Conservation (phyloP, 257 asterid genomes). For the Salvia hispanica region DNA sequence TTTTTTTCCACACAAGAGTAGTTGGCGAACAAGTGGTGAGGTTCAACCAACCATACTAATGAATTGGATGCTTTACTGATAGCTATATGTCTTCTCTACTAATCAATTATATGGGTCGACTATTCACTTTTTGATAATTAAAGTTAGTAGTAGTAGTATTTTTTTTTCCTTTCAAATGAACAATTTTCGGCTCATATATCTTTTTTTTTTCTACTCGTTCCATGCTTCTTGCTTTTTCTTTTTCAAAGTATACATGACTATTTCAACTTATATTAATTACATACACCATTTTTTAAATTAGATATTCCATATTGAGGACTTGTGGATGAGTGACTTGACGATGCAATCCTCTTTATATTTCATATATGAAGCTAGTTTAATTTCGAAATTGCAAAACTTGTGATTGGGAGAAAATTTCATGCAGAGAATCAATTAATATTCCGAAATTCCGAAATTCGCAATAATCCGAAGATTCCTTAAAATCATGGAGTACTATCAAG, state of each 20-base stretch:
- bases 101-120: no score
- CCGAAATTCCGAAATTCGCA: conserved; percentile 4
- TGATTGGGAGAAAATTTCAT: not conserved
- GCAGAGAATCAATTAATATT: not conserved
- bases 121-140: no score
- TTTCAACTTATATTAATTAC: not conserved
- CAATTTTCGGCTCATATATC: no score
- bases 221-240: not conserved
- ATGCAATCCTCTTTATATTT: no score
- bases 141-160: not conserved
- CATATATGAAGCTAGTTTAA: not conserved
- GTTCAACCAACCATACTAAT: conserved; percentile 14
- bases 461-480: not conserved
- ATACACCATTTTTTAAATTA: no score
- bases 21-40: conserved; percentile 26
- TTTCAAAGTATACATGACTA: not conserved
- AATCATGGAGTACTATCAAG: not conserved
- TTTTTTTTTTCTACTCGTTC: no score
- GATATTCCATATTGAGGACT: no score
- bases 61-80: not conserved
- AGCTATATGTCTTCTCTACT: no score
- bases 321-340: no score
- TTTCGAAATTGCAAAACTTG: not conserved
- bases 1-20: not conserved
- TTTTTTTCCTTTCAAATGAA: not conserved